Evolutionary conservation across 2,329 filamentous ascomycete genomes (phyloP).

Genomic region (Salinomyces thailandicus): DNA sequence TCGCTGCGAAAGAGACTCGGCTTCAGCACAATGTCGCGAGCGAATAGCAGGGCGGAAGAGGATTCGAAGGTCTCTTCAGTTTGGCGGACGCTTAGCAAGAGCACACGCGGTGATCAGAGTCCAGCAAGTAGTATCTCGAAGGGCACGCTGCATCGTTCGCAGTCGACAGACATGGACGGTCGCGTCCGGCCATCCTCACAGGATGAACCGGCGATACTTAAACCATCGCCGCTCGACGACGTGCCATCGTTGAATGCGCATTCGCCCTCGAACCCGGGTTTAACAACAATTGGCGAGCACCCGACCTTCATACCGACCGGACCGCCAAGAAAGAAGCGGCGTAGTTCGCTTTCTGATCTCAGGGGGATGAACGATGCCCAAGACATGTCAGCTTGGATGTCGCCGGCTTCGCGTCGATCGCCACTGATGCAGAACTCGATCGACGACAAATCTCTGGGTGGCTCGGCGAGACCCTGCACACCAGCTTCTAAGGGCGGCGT

Average conservation of each 20-base stretch:
- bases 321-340: constrained; percentile 62
- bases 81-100: constrained; percentile 84
- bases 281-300: constrained; percentile 43
- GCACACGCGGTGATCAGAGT: constrained; percentile 44
- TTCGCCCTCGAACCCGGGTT: constrained; percentile 20
- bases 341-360: constrained; percentile 85
- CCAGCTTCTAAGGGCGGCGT: constrained; percentile 28
- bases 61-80: constrained; percentile 64
- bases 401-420: constrained; percentile 14
- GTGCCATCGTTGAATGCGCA: constrained; percentile 4
- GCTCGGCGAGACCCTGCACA: constrained; percentile 27
- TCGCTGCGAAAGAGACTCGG: constrained; percentile 78
- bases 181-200: constrained; percentile 43
- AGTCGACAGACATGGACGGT: constrained; percentile 63
- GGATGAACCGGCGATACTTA: constrained; percentile 31
- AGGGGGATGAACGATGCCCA: constrained; percentile 49
- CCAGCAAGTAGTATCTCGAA: constrained; percentile 57
- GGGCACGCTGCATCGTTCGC: constrained; percentile 56
- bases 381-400: constrained; percentile 8
- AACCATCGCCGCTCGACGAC: constrained; percentile 7
- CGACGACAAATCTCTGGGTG: constrained; percentile 23
- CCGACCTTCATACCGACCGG: constrained; percentile 34
- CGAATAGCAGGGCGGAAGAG: constrained; percentile 64
- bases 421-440: constrained; percentile 11
- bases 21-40: constrained; percentile 59